Base-by-base conservation (phyloP, 2,329 filamentous ascomycete species). In the Fusarium lateritium region DNA sequence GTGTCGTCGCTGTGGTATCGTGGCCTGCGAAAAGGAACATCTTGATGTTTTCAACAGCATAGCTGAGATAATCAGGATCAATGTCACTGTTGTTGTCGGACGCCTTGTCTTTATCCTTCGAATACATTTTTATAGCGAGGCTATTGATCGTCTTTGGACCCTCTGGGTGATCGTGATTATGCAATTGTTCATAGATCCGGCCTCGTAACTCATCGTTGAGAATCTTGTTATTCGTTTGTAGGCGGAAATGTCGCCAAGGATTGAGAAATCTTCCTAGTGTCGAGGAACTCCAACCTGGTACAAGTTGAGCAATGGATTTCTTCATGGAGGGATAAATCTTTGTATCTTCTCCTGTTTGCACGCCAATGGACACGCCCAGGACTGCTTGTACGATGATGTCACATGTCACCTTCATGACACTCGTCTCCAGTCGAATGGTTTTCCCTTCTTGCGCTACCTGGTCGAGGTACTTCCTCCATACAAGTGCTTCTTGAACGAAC, bases 21-120 rank as follows among this genome's bases (percentile, higher is more conserved):
- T 62, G 58, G 13, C 58, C 54, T 6, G 54, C 58, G 15, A 62
- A 62, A 7, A 62, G 54, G 3, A 62, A 62, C 6, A 62, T 62
- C 5, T 58, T 59, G 2, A 62, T 17, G 1, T 62, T 43, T 10
- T 50, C 54, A 21, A 62, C 24, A 2, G 33, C 43, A 7, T 44
- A 28, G 14, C 50, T 44, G 2, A 62, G 26, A 26, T 58, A 52
- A 4, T 45, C 45, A 0, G 19, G 4, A 3, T 62, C 45, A 6
- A 44, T 59, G 1, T 28, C 26, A 28, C 5, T 17, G 6, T 11
- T 42, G 4, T 6, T 19, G 5, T 15, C 2, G 0, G 10, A 8
- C 26, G 7, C 43, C 28, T 10, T 24, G 3, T 13, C 44, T 26
- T 28, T 28, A 9, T 28, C 19, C 17, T 59, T 58, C 15, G 31